These are phyloP conservation scores for Vitis hybrid DNA, from an alignment of 177 flowering plant species.

Conservation along the genomic window DNA sequence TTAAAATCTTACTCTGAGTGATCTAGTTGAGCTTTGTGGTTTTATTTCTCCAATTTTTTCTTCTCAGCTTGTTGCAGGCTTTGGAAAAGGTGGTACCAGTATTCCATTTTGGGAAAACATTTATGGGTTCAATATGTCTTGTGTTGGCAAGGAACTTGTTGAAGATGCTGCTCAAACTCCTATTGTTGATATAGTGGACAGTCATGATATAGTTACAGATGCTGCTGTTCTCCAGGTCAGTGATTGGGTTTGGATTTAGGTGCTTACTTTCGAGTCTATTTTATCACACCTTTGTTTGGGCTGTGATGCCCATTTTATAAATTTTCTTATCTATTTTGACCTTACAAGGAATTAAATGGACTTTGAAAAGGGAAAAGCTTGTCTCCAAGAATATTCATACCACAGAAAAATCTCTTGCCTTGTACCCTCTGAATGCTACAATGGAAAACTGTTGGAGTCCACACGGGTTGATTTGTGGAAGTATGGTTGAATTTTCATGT, in stretches of 20 bases:
- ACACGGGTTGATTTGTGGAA: too few relatives aligned
- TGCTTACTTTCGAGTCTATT: not conserved
- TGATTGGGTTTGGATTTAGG: not conserved
- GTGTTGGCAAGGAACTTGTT: slow-evolving; percentile 70
- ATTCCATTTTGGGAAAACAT: slow-evolving; percentile 97
- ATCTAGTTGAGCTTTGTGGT: slow-evolving; percentile 3
- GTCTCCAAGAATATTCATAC: too few relatives aligned
- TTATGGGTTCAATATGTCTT: slow-evolving; percentile 90
- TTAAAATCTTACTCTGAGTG: not conserved
- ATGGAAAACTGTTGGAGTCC: too few relatives aligned
- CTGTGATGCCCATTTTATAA: too few relatives aligned
- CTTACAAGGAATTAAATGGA: too few relatives aligned
- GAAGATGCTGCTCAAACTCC: slow-evolving; percentile 77
- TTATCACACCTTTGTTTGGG: not conserved
- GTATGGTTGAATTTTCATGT: too few relatives aligned
- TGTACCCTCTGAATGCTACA: too few relatives aligned
- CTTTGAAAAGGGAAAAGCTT: too few relatives aligned
- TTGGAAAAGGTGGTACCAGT: slow-evolving; percentile 90
- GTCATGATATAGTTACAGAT: slow-evolving; percentile 64
- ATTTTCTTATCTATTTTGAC: too few relatives aligned
- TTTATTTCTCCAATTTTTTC: not conserved
- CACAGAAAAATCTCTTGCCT: too few relatives aligned
- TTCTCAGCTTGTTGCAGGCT: slow-evolving; percentile 86
- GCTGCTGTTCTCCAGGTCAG: slow-evolving; percentile 71
- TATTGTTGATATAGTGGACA: slow-evolving; percentile 72